Evolutionary conservation across 768 basidiomycete species (phyloP).

Genomic region (Russula ochroleuca): DNA sequence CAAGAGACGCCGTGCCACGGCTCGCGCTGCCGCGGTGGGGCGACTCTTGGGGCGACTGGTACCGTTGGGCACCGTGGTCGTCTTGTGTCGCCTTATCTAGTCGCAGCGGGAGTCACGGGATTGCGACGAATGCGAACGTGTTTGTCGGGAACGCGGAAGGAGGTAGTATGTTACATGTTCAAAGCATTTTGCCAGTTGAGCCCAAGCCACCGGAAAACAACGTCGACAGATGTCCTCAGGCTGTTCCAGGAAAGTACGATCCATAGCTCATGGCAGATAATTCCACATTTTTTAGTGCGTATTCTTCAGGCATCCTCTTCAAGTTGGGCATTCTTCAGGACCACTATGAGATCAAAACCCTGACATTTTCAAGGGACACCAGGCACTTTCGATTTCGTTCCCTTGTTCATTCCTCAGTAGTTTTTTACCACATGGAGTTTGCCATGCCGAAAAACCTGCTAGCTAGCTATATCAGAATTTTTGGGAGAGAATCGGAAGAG

Average conservation of each 20-base stretch:
- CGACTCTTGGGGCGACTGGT: no score
- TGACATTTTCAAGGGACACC: background rate
- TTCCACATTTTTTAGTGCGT: constrained; percentile 43
- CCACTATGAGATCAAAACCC: no score
- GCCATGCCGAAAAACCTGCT: constrained; percentile 67
- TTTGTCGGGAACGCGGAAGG: no score
- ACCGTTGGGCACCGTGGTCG: no score
- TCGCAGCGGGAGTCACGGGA: no score
- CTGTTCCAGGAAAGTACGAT: background rate
- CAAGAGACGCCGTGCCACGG: no score
- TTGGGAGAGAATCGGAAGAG: no score
- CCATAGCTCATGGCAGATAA: background rate
- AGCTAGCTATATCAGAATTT: background rate
- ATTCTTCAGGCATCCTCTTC: constrained; percentile 72
- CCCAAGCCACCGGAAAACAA: background rate
- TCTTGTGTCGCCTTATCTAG: no score
- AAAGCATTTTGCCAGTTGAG: background rate
- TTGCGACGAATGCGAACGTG: no score
- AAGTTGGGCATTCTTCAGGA: constrained; percentile 46
- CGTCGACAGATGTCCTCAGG: background rate
- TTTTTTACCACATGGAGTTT: constrained; percentile 64
- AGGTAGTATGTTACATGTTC: background rate
- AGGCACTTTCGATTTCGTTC: constrained; percentile 15
- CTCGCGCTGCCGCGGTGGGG: no score
- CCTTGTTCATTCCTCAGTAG: constrained; percentile 51